phyloP scores from a whole-genome alignment of 306 rosid genomes.

The Citrullus amarus region DNA sequence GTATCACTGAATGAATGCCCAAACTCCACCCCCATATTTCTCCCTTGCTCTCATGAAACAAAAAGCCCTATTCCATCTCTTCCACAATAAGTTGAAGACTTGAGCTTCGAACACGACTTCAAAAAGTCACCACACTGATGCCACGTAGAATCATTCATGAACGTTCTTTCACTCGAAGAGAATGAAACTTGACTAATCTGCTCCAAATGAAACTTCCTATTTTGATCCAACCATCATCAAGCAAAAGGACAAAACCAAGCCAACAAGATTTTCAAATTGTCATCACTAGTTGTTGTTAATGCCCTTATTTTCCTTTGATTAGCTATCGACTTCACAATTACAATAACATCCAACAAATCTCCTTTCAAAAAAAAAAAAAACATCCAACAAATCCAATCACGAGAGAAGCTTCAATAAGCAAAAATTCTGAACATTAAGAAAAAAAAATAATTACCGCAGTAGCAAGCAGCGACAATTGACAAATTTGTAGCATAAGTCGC shows the following conservation, averaged over 20 bases:
- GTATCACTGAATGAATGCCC: no score
- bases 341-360: background rate
- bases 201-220: background rate
- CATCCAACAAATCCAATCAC: background rate
- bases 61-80: no score
- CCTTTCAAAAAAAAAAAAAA: no score
- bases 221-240: background rate
- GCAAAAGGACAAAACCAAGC: background rate
- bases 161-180: background rate
- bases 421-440: background rate
- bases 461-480: slow-evolving; percentile 65
- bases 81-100: no score
- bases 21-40: no score
- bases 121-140: background rate
- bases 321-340: background rate
- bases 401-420: background rate
- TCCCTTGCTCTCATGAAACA: no score
- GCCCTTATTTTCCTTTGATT: background rate
- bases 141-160: background rate
- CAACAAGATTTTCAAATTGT: background rate
- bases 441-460: slow-evolving; percentile 47
- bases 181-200: background rate
- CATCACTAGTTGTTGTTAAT: background rate
- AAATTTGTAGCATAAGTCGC: slow-evolving; percentile 72
- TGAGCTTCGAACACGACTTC: no score